These are phyloP conservation scores for Pyrenophora graminea DNA, from an alignment of 2,329 filamentous ascomycete genomes.

Conservation along the genomic window DNA sequence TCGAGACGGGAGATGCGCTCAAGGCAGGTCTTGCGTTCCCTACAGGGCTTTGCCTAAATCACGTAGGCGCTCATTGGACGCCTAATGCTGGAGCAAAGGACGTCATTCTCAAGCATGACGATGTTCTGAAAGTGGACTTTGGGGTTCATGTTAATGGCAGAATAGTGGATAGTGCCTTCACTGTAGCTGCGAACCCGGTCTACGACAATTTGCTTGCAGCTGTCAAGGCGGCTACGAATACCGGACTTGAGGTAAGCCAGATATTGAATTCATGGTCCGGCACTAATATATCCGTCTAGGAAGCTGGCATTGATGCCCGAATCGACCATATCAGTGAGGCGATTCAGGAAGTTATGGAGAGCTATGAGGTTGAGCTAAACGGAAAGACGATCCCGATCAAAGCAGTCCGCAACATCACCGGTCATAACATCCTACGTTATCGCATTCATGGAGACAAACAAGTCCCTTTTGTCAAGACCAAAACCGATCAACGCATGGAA, in stretches of 20 bases:
- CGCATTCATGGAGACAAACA: slow-evolving; percentile 91
- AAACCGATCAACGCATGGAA: slow-evolving; percentile 91
- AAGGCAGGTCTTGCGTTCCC: slow-evolving; percentile 84
- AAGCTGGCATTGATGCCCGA: slow-evolving; percentile 88
- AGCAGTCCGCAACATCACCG: slow-evolving; percentile 81
- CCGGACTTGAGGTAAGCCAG: slow-evolving; percentile 69
- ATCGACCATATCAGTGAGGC: slow-evolving; percentile 79
- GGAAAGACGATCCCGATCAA: slow-evolving; percentile 78
- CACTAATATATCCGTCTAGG: slow-evolving; percentile 48
- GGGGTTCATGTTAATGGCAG: slow-evolving; percentile 71
- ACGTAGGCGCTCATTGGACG: slow-evolving; percentile 82
- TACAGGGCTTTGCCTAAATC: slow-evolving; percentile 78
- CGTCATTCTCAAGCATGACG: slow-evolving; percentile 67
- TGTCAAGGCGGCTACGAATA: slow-evolving; percentile 70
- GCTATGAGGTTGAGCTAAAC: slow-evolving; percentile 81
- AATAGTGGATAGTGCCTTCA: slow-evolving; percentile 74
- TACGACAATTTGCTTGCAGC: slow-evolving; percentile 69
- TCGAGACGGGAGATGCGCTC: slow-evolving; percentile 76
- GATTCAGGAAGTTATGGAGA: slow-evolving; percentile 94
- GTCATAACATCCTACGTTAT: slow-evolving; percentile 90
- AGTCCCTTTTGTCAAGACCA: slow-evolving; percentile 86
- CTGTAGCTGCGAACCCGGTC: slow-evolving; percentile 66
- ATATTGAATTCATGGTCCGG: neutral
- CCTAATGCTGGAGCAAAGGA: slow-evolving; percentile 87
- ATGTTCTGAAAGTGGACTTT: slow-evolving; percentile 77